Evolutionary conservation across 2,329 filamentous ascomycete genomes (phyloP).

Genomic region (Epichloe coenophiala): DNA sequence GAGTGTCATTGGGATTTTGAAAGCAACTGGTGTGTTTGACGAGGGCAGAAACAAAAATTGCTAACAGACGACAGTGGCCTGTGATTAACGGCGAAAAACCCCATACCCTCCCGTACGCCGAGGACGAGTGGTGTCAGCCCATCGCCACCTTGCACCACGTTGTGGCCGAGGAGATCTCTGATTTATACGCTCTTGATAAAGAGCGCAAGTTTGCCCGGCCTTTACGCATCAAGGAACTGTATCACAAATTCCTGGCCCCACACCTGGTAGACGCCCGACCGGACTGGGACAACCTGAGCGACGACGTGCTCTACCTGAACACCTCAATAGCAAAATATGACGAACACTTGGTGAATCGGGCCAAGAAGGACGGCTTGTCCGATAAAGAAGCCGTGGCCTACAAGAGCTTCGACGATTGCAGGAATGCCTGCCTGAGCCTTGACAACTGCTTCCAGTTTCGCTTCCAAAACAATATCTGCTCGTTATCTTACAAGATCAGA

Average conservation of each 20-base stretch:
- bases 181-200: slow-evolving; percentile 38
- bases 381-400: slow-evolving; percentile 28
- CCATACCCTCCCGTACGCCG: slow-evolving; percentile 31
- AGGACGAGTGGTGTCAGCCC: slow-evolving; percentile 40
- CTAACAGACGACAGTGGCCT: slow-evolving; percentile 27
- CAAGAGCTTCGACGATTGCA: slow-evolving; percentile 28
- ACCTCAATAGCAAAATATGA: slow-evolving; percentile 15
- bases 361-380: slow-evolving; percentile 20
- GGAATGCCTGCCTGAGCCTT: slow-evolving; percentile 26
- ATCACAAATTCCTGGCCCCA: slow-evolving; percentile 29
- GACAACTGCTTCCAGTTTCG: slow-evolving; percentile 27
- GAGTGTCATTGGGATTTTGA: slow-evolving; percentile 10
- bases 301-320: slow-evolving; percentile 30
- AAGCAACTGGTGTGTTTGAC: neutral
- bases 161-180: slow-evolving; percentile 33
- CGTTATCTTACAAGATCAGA: slow-evolving; percentile 20
- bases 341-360: slow-evolving; percentile 17
- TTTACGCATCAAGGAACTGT: slow-evolving; percentile 34
- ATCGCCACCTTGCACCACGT: slow-evolving; percentile 44
- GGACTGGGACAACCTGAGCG: slow-evolving; percentile 40
- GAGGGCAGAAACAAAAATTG: neutral
- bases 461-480: slow-evolving; percentile 26
- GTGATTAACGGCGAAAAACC: slow-evolving; percentile 44
- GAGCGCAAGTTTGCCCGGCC: slow-evolving; percentile 19
- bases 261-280: slow-evolving; percentile 24